phyloP scores from a whole-genome alignment of 2,329 filamentous ascomycete genomes.

The Diaporthe amygdali region DNA sequence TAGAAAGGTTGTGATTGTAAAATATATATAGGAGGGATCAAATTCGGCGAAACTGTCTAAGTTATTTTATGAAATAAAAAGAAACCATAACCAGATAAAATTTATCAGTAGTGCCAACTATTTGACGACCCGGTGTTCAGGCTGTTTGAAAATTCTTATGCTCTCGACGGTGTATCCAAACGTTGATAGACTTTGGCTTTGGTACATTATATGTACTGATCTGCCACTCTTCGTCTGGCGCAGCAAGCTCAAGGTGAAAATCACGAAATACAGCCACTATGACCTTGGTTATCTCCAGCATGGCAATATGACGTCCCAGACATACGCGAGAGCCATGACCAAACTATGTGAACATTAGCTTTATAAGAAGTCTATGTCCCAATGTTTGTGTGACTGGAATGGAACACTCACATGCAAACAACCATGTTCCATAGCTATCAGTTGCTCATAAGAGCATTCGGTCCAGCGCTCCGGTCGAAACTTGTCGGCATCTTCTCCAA shows the following conservation, averaged over 20 bases:
- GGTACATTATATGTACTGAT: neutral
- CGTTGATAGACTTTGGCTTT: neutral
- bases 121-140: neutral
- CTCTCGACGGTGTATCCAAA: neutral
- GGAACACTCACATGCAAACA: neutral
- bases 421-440: constrained; percentile 22
- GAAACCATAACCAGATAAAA: no score
- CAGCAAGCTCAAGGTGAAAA: neutral
- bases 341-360: neutral
- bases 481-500: constrained; percentile 41
- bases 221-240: neutral
- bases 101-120: no score
- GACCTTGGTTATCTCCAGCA: neutral
- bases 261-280: neutral
- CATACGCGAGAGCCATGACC: neutral
- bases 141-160: neutral
- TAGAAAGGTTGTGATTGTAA: neutral
- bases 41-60: no score
- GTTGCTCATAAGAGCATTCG: constrained; percentile 33
- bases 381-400: neutral
- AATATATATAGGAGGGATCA: no score
- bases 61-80: no score
- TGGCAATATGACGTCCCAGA: neutral
- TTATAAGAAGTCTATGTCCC: neutral
- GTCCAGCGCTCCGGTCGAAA: constrained; percentile 51